Percentiles rank a stretch among this genome's conserved stretches.
Evolutionary conservation across 169 alveolate species (phyloP).

Genomic region (Cytauxzoon felis): DNA sequence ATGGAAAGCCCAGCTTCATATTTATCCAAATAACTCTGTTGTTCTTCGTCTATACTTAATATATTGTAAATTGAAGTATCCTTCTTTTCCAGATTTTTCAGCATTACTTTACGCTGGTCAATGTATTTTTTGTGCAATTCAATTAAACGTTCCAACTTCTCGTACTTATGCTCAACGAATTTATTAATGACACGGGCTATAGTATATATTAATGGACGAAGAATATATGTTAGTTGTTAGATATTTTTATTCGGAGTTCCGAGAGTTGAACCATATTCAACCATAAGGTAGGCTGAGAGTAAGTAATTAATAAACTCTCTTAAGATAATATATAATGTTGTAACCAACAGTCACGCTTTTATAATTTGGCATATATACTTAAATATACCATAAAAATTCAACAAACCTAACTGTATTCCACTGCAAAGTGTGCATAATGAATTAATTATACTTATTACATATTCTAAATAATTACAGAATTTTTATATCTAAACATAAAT

Average conservation of each 20-base stretch:
- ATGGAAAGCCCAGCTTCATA: conserved; percentile 77
- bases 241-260: neutral
- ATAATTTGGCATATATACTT: too few relatives aligned
- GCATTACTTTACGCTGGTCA: conserved; percentile 4
- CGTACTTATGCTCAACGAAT: conserved; percentile 71
- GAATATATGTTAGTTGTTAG: neutral
- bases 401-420: conserved; percentile 40
- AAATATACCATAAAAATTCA: neutral
- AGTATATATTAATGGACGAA: neutral
- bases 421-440: conserved; percentile 56
- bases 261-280: too few relatives aligned
- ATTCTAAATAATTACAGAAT: conserved; percentile 19
- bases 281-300: neutral
- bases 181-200: conserved; percentile 74
- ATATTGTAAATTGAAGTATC: neutral
- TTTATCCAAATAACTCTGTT: conserved; percentile 65
- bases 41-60: conserved; percentile 56
- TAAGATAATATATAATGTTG: too few relatives aligned
- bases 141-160: conserved; percentile 74
- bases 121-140: conserved; percentile 69
- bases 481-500: neutral
- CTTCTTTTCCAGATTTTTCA: conserved; percentile 8
- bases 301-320: neutral
- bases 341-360: too few relatives aligned
- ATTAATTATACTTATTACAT: conserved; percentile 35